A percentile compares a stretch with the other conserved stretches of the same genome.
Evolutionary conservation across 305 asterid genomes (phyloP).

Genomic region (Fraxinus floribunda): DNA sequence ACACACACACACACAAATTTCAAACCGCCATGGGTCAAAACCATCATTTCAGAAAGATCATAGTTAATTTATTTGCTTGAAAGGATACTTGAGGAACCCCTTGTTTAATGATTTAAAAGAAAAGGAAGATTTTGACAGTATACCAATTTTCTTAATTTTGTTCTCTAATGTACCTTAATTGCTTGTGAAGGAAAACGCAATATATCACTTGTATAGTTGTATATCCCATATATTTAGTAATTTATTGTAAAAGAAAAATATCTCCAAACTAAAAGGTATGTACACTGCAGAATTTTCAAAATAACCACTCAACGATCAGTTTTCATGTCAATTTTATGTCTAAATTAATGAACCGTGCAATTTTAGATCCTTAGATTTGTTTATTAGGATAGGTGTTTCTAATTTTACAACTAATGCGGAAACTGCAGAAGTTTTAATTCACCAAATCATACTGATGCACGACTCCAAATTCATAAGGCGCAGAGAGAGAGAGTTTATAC

Average conservation of each 20-base stretch:
- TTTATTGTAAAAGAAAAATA: constrained; percentile 4
- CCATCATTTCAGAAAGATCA: not conserved
- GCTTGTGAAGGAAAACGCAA: not conserved
- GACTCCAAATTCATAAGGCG: not conserved
- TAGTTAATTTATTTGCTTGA: not conserved
- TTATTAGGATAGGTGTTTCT: not conserved
- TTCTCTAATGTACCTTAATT: not conserved
- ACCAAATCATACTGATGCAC: not conserved
- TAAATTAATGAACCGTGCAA: not conserved
- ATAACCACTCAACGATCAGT: not conserved
- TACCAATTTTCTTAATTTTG: not conserved
- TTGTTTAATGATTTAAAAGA: not conserved
- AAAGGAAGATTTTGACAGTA: not conserved
- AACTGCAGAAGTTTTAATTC: not conserved
- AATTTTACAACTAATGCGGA: not conserved
- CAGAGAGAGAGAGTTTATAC: constrained; percentile 31
- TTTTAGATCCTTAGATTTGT: not conserved
- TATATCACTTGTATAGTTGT: not conserved
- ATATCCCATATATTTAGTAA: not conserved
- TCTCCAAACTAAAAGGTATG: not conserved
- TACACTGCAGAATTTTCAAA: not conserved
- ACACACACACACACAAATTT: not conserved
- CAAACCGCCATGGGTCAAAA: not conserved
- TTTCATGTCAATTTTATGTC: not conserved
- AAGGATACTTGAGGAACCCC: not conserved